Conservation (phyloP, 108 stramenopile species). For the Parmales sp. region DNA sequence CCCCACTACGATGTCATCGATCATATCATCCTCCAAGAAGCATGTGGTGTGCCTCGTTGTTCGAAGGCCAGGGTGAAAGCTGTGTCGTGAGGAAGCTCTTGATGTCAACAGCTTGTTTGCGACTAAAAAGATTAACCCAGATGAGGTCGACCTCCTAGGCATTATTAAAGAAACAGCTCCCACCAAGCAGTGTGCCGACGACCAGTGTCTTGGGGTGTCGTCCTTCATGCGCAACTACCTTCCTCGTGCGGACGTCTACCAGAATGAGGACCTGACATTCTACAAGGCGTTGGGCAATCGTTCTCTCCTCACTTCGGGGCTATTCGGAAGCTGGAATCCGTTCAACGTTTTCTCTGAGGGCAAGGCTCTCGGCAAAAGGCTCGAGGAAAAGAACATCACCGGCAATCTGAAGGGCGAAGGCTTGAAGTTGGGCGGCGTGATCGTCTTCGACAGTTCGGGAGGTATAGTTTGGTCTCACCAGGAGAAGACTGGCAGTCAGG, state of each 20-base stretch:
- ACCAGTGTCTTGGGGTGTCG: conserved; percentile 41
- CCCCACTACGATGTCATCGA: no score
- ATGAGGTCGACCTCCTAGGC: conserved; percentile 1
- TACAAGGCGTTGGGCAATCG: conserved; percentile 57
- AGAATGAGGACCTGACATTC: conserved; percentile 45
- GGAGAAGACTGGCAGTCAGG: conserved; percentile 48
- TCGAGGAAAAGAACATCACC: conserved; percentile 42
- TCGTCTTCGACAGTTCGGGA: conserved; percentile 53
- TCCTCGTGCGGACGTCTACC: conserved; percentile 32
- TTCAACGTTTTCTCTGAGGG: conserved; percentile 26
- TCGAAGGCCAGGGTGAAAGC: conserved; percentile 48
- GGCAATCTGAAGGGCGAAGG: conserved; percentile 75
- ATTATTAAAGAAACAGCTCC: conserved; percentile 63
- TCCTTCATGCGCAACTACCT: conserved; percentile 53
- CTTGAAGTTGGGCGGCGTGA: conserved; percentile 56
- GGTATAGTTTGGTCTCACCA: conserved; percentile 51
- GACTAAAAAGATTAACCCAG: not conserved
- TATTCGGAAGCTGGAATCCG: conserved; percentile 27
- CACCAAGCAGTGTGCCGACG: conserved; percentile 40
- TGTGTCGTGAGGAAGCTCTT: conserved; percentile 74
- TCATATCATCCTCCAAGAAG: no score
- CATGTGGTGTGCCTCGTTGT: no score
- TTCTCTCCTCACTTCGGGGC: conserved; percentile 20
- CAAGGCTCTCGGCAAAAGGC: conserved; percentile 25
- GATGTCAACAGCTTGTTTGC: conserved; percentile 51